Evolutionary conservation across 805 yeast species (phyloP).

Genomic region (Candida ulmi): DNA sequence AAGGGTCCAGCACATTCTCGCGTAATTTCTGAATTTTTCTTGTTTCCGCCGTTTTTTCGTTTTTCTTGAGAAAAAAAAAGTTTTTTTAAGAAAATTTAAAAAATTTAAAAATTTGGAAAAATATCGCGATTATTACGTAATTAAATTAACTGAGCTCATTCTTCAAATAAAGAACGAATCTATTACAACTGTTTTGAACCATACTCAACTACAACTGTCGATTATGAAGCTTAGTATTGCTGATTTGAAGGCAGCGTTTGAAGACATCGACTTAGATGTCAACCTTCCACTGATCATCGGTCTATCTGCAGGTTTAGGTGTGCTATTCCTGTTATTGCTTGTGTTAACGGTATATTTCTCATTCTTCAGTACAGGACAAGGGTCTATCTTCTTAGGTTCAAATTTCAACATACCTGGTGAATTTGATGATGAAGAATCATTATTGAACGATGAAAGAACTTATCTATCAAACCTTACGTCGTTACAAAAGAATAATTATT

Average conservation of each 20-base stretch:
- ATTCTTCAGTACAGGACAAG: slow-evolving; percentile 24
- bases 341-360: slow-evolving; percentile 25
- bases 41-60: no score
- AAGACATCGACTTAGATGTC: slow-evolving; percentile 17
- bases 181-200: no score
- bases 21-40: no score
- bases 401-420: slow-evolving; percentile 45
- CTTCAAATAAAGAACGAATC: no score
- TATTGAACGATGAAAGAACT: slow-evolving; percentile 49
- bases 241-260: background rate
- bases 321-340: slow-evolving; percentile 26
- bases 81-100: no score
- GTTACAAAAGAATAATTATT: slow-evolving; percentile 35
- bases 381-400: slow-evolving; percentile 24
- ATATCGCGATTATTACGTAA: no score
- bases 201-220: no score
- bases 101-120: no score
- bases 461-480: slow-evolving; percentile 37
- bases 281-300: slow-evolving; percentile 33
- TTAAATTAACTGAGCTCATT: no score
- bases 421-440: slow-evolving; percentile 62
- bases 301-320: slow-evolving; percentile 31
- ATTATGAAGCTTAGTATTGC: no score
- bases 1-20: no score
- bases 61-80: no score